Evolutionary conservation across 106 monocot species (phyloP), one percentile per base, ranked within the genome.

Genomic region (Narthecium ossifragum): DNA sequence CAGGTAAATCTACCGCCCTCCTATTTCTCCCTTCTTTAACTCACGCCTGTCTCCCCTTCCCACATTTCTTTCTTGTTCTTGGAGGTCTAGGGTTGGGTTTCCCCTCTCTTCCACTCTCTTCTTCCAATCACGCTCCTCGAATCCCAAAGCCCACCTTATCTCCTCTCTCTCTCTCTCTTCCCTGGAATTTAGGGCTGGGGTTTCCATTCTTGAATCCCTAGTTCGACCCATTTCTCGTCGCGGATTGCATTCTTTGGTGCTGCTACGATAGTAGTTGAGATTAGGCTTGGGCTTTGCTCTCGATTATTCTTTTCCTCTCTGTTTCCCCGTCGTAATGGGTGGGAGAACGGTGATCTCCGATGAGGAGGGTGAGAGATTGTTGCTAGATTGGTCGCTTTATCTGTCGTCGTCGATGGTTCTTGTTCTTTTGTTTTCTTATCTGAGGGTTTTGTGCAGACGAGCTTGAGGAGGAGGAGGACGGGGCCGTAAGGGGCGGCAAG

Each of bases 381-480:
- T 33, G 8, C 29, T 2, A n/a, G 3, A 46, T 2, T 8, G 4
- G 33, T 45, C 1, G 20, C 54, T 38, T 31, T 29, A 17, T 20
- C 41, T 31, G 27, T 54, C 27, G n/a, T 20, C 31, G 12, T 22
- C 13, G 13, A 20, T 33, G 5, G 15, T 27, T 22, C 30, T 8
- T 50, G 12, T 25, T 5, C 11, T 48, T 2, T 9, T 71, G 43
- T 53, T 31, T 24, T 3, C 23, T 22, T 1, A 22, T 20, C 23
- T 49, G 22, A 2, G 17, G 6, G 18, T 4, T 12, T 39, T 53
- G 12, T 48, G 45, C 60, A 94, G 96, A 86, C 22, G 86, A 90
- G 70, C 29, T 83, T n/a, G 84, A 90, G 27, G 96, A 84, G 31
- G 90, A 86, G 31, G 90, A 86, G 53, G 83, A 83, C 59, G 79